A percentile compares a stretch with the other conserved stretches of the same genome.
These are phyloP conservation scores for Glomus cerebriforme DNA, from an alignment of 192 early-diverging fungal genomes.

Conservation along the genomic window DNA sequence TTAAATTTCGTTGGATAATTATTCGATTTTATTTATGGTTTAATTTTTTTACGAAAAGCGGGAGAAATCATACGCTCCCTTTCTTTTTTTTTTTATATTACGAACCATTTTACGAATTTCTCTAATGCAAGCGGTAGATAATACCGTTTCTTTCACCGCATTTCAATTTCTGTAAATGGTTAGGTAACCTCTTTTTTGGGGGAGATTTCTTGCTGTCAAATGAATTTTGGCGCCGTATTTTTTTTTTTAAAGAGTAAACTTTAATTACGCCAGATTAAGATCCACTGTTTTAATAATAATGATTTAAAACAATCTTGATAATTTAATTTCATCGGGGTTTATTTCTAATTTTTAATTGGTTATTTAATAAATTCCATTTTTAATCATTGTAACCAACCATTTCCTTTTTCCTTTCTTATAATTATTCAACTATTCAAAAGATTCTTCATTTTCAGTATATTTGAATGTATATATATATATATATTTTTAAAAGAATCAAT, in stretches of 20 bases:
- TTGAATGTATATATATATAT: too few relatives aligned
- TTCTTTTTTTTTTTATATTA: too few relatives aligned
- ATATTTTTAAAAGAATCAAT: too few relatives aligned
- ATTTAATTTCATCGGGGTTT: neutral
- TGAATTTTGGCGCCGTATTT: neutral
- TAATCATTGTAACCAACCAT: too few relatives aligned
- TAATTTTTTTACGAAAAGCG: neutral
- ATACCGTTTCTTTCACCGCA: neutral
- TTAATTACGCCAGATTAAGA: neutral
- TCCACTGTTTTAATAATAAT: too few relatives aligned
- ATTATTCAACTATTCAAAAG: too few relatives aligned
- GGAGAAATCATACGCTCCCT: neutral
- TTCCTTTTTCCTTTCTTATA: too few relatives aligned
- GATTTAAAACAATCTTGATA: neutral
- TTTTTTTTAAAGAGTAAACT: neutral
- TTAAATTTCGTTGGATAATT: neutral
- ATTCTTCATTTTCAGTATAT: too few relatives aligned
- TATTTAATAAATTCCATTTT: too few relatives aligned
- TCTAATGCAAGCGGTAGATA: neutral
- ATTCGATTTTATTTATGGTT: neutral
- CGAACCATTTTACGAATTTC: neutral
- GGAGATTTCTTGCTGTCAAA: neutral
- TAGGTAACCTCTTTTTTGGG: neutral
- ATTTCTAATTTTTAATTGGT: too few relatives aligned
- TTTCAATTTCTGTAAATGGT: neutral